Base-by-base conservation (phyloP, 2,329 filamentous ascomycete genomes). In the Penicillium sp. region DNA sequence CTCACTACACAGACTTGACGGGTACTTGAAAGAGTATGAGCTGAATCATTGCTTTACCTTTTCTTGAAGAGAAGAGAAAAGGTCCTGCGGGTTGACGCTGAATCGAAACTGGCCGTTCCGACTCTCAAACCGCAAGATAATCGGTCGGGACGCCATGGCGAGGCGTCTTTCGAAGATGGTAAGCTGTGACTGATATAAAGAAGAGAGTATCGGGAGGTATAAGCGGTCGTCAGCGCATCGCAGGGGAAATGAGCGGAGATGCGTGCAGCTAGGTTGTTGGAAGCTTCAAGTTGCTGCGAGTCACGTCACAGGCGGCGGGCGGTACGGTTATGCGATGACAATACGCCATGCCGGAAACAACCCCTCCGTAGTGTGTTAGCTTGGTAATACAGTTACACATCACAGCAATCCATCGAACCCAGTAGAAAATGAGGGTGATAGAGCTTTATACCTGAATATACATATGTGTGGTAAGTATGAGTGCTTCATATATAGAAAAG, bases 41-140 rank as follows among this genome's bases (percentile, higher is more conserved):
- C 10, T 26, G 13, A 28, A 24, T 18, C 11, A 45, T 45, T 31
- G 9, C 10, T 16, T 43, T 68, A 79, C 78, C 68, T 77, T 76
- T 54, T 72, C 72, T 13, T 83, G 71, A 24, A 87, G 75, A 8
- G 82, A 77, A 18, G 79, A 71, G 71, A 97, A 96, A 0, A 87
- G 87, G 59, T 90, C 87, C 37, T 83, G 81, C 47, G 87, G 84
- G 65, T 92, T 87, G 63, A 95, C 84, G 48, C 82, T 90, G 67
- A 97, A 81, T 65, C 94, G 89, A 75, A 92, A 88, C 81, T 94
- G 94, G 78, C 94, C 94, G 78, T 97, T 92, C 61, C 90, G 91
- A 71, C 92, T 92, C 67, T 92, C 88, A 65, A 96, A 90, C 74
- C 92, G 86, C 52, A 97, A 81, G 69, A 96, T 82, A 86, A 96